phyloP scores from a whole-genome alignment of 1,284 basidiomycete species.

The Cystobasidium slooffiae region DNA sequence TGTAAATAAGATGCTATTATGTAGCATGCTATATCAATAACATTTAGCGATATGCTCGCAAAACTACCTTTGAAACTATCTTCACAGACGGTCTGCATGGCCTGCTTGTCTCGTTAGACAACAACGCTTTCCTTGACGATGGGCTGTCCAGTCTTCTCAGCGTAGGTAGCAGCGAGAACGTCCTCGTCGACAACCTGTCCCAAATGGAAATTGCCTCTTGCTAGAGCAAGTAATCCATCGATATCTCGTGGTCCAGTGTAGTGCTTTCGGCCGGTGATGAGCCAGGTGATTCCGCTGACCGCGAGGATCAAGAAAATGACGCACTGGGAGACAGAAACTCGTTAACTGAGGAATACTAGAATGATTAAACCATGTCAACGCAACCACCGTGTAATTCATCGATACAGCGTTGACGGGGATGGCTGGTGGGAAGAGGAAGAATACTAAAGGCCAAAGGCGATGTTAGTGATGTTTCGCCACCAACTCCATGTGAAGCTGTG shows the following conservation, averaged over 20 bases:
- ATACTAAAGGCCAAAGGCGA: constrained; percentile 53
- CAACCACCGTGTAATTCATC: constrained; percentile 60
- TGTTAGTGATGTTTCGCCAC: neutral
- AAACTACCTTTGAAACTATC: no score
- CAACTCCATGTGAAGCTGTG: neutral
- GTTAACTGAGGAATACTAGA: no score
- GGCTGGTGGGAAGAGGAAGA: constrained; percentile 62
- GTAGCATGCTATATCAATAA: no score
- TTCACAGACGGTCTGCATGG: no score
- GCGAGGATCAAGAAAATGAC: constrained; percentile 50
- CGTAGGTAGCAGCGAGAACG: neutral
- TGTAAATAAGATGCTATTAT: no score
- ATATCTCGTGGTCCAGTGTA: constrained; percentile 58
- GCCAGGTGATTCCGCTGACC: constrained; percentile 56
- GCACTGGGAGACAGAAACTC: no score
- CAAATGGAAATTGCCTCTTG: constrained; percentile 20
- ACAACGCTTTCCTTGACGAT: constrained; percentile 2
- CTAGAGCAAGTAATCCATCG: constrained; percentile 59
- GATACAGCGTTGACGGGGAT: constrained; percentile 56
- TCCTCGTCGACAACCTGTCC: constrained; percentile 25
- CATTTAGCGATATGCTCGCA: no score
- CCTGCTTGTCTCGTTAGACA: neutral
- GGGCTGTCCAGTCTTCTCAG: constrained; percentile 17
- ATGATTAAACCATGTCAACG: no score
- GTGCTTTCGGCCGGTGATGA: constrained; percentile 56